Evolutionary conservation across 495 filamentous ascomycete species (phyloP), one percentile per base, ranked within the genome.

Genomic region (Podospora appendiculata): DNA sequence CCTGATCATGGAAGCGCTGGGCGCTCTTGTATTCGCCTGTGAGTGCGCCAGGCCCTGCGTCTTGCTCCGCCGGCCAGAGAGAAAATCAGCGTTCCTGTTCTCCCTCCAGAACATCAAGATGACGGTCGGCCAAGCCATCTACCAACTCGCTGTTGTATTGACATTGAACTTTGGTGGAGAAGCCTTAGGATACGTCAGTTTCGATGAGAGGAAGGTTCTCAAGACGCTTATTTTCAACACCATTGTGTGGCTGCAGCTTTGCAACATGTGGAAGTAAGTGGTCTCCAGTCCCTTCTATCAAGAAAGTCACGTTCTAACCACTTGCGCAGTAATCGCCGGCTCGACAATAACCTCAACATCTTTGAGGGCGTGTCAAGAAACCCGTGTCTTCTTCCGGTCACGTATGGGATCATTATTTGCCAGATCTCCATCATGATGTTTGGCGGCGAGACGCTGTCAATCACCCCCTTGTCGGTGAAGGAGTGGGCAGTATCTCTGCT

Each of bases 221-320:
- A 66, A 80, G 52, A 89, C 88, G 1, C 71, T 92, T 39, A 80
- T 95, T 19, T 94, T 95, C 76, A 95, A 94, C 71, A 89, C 87
- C 1, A 95, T 92, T 58, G 87, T 93, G 38, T 95, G 89, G 84
- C 91, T 95, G 87, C 89, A 94, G 58, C 90, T 94, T 57, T 94
- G 94, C 79, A 95, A 95, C 62, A 77, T 89, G 61, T 83, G 87
- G 70, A 90, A 90, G 54, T 57, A 39, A 52, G 50, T 52, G 60
- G 42, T 55, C 44, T 25, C 25, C 25, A n/a, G 2, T 25, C 25
- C 25, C 25, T 2, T 25, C 25, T 5, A 5, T 25, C 25, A 25
- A 25, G 2, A 25, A 2, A 25, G 25, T 5, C 5, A 25, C 25
- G 5, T 25, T 2, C 25, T 25, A 25, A 25, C 5, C 5, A 25